Percentiles rank a stretch among this genome's conserved stretches.
Evolutionary conservation across 495 filamentous ascomycete genomes (phyloP).

Genomic region (Annulohypoxylon nitens): DNA sequence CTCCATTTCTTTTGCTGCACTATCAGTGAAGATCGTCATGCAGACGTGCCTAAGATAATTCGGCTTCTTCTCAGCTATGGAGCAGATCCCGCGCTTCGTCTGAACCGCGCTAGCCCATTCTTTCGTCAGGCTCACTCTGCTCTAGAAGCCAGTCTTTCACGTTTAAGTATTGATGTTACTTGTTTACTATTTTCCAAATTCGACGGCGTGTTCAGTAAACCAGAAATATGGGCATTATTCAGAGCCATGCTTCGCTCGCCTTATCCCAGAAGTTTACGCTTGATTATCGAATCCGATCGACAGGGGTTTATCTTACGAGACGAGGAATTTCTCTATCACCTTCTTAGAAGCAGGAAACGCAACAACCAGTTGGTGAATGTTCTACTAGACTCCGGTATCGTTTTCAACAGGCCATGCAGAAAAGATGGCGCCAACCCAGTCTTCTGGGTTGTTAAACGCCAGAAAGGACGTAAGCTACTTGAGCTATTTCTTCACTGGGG

Average conservation of each 20-base stretch:
- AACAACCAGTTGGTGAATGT: background rate
- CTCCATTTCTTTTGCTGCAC: constrained; percentile 15
- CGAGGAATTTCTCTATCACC: background rate
- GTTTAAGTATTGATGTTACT: background rate
- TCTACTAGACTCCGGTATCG: constrained; percentile 11
- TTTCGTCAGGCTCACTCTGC: background rate
- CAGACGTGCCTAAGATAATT: background rate
- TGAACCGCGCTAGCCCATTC: background rate
- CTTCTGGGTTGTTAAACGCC: constrained; percentile 20
- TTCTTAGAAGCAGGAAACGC: constrained; percentile 1
- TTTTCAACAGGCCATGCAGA: background rate
- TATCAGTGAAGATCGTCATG: background rate
- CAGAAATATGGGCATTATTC: constrained; percentile 18
- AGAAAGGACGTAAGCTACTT: constrained; percentile 14
- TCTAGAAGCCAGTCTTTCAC: constrained; percentile 7
- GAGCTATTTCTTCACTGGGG: background rate
- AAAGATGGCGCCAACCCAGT: constrained; percentile 11
- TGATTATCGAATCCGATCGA: constrained; percentile 13
- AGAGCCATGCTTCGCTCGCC: background rate
- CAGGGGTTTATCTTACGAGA: background rate
- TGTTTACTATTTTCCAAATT: constrained; percentile 9
- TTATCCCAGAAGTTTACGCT: background rate
- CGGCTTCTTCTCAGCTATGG: constrained; percentile 8
- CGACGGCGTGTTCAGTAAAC: background rate
- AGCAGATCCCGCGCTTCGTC: constrained; percentile 8